phyloP scores from a whole-genome alignment of 2,329 filamentous ascomycete genomes.

The Exophiala xenobiotica region DNA sequence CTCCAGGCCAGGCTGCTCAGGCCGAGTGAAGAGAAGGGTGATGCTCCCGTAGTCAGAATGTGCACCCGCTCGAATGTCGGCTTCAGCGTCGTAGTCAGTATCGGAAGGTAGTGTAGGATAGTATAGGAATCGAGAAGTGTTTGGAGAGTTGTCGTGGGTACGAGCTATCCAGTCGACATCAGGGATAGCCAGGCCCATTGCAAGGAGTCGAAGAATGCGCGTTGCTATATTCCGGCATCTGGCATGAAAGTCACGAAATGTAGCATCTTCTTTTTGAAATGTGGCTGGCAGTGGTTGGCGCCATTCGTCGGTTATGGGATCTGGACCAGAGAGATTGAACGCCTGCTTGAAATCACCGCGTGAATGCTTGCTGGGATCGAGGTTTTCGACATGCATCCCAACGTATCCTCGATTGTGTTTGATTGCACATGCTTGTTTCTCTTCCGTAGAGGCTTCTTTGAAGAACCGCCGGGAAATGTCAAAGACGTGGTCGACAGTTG shows the following conservation, averaged over 20 bases:
- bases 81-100: constrained; percentile 28
- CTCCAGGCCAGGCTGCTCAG: constrained; percentile 82
- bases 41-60: constrained; percentile 47
- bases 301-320: constrained; percentile 50
- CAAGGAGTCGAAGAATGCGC: constrained; percentile 74
- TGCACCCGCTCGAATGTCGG: constrained; percentile 17
- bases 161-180: constrained; percentile 36
- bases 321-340: constrained; percentile 86
- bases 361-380: constrained; percentile 79
- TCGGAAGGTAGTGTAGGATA: constrained; percentile 9
- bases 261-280: constrained; percentile 57
- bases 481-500: constrained; percentile 8
- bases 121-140: constrained; percentile 12
- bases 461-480: constrained; percentile 11
- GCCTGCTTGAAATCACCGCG: constrained; percentile 90
- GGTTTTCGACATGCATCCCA: constrained; percentile 79
- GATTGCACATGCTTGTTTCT: constrained; percentile 13
- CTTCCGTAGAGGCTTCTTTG: constrained; percentile 4
- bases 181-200: constrained; percentile 66
- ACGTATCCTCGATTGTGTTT: constrained; percentile 77
- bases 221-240: constrained; percentile 72
- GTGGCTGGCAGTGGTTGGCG: constrained; percentile 73
- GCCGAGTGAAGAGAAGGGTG: constrained; percentile 77
- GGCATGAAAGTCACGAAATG: constrained; percentile 62
- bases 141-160: constrained; percentile 8